Evolutionary conservation across 441 rosid genomes (phyloP).

Genomic region (Rhodomyrtus psidioides): DNA sequence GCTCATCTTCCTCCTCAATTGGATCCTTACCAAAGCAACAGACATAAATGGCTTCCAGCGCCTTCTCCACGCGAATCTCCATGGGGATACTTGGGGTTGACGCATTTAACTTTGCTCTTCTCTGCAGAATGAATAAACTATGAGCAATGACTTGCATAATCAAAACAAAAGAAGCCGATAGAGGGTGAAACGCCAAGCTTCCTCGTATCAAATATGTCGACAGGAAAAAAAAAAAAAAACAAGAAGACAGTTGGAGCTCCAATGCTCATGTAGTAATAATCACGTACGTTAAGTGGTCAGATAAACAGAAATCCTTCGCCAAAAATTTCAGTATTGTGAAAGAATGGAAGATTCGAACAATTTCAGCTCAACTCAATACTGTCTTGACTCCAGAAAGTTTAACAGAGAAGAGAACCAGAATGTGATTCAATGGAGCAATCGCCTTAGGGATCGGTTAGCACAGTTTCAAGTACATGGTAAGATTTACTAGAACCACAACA

Average conservation of each 20-base stretch:
- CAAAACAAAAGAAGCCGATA: neutral
- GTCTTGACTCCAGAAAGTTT: neutral
- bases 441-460: neutral
- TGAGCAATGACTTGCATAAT: neutral
- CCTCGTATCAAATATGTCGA: neutral
- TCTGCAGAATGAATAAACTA: conserved; percentile 28
- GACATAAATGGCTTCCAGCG: conserved; percentile 73
- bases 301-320: neutral
- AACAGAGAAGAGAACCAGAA: neutral
- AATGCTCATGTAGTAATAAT: neutral
- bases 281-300: neutral
- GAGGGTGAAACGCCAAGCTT: neutral
- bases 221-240: neutral
- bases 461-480: neutral
- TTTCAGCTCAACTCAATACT: neutral
- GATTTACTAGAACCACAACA: neutral
- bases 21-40: conserved; percentile 68
- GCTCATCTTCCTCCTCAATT: conserved; percentile 72
- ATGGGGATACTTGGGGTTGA: conserved; percentile 58
- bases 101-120: conserved; percentile 59
- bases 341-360: neutral
- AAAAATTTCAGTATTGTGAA: neutral
- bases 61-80: conserved; percentile 75
- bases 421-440: neutral
- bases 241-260: neutral